phyloP scores from a whole-genome alignment of 2,329 filamentous ascomycete genomes.

The Fusarium sterilihyphosum region DNA sequence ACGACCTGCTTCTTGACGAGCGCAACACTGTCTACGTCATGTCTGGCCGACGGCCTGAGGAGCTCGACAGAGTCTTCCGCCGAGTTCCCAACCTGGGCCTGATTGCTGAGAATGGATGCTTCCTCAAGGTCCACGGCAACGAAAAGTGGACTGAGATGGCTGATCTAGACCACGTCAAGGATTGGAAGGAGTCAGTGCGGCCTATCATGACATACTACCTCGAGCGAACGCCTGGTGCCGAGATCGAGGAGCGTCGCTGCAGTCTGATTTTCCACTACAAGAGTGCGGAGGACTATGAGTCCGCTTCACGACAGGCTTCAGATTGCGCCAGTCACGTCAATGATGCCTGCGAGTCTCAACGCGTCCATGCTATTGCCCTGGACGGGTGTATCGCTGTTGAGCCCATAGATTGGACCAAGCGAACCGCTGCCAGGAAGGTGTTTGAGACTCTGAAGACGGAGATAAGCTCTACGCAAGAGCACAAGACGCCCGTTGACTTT shows the following conservation, averaged over 20 bases:
- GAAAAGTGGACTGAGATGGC: slow-evolving; percentile 82
- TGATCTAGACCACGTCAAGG: slow-evolving; percentile 73
- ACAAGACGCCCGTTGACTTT: slow-evolving; percentile 74
- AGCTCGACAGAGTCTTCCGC: slow-evolving; percentile 87
- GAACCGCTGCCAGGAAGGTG: slow-evolving; percentile 80
- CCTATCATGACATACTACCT: slow-evolving; percentile 89
- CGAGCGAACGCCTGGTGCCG: slow-evolving; percentile 87
- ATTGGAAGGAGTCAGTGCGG: slow-evolving; percentile 87
- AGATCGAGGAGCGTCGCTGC: slow-evolving; percentile 91
- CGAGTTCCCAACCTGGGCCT: slow-evolving; percentile 85
- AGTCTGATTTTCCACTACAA: slow-evolving; percentile 92
- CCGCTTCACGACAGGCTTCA: slow-evolving; percentile 80
- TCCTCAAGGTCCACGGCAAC: slow-evolving; percentile 76
- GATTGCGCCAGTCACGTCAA: slow-evolving; percentile 97
- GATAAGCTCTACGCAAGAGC: slow-evolving; percentile 42
- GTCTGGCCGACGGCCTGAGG: slow-evolving; percentile 87
- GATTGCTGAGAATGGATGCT: slow-evolving; percentile 95
- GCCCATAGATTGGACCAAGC: slow-evolving; percentile 87
- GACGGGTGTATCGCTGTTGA: slow-evolving; percentile 87
- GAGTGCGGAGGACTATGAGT: slow-evolving; percentile 78
- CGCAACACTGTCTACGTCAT: slow-evolving; percentile 92
- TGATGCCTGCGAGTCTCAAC: slow-evolving; percentile 85
- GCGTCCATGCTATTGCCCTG: slow-evolving; percentile 83
- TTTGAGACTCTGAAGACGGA: slow-evolving; percentile 66
- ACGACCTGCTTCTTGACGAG: slow-evolving; percentile 81